Conservation (phyloP, 1,284 basidiomycete genomes). For the Ustilago vetiveriae region DNA sequence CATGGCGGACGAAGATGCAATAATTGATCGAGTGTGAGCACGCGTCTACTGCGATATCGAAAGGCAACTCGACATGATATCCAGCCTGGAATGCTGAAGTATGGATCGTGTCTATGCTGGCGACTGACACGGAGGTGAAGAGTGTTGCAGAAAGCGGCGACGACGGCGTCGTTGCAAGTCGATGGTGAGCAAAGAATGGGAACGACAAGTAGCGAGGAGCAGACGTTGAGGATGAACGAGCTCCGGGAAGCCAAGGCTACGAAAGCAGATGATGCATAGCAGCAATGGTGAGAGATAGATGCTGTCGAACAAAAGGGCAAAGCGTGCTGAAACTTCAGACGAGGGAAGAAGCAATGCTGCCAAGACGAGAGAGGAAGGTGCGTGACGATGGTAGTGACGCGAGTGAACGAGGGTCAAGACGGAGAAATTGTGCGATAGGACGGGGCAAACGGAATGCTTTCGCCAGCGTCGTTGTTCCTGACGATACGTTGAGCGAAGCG, state of each 20-base stretch:
- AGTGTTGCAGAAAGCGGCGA: not conserved
- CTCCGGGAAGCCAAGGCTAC: conserved; percentile 35
- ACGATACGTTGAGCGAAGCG: conserved; percentile 1
- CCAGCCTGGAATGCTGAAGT: conserved; percentile 20
- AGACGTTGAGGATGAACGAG: not conserved
- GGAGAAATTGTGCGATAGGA: not conserved
- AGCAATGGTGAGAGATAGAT: conserved; percentile 4
- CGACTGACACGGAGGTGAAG: not conserved
- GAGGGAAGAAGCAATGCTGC: not conserved
- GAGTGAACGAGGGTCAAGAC: not conserved
- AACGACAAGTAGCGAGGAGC: not conserved
- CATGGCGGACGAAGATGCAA: conserved; percentile 9
- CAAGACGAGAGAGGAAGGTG: conserved; percentile 1
- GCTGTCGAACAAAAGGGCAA: not conserved
- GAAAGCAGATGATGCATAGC: conserved; percentile 32
- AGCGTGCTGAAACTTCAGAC: too few species aligned
- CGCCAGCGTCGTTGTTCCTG: conserved; percentile 1
- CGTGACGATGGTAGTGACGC: conserved; percentile 7
- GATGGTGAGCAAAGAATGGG: too few species aligned
- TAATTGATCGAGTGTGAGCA: not conserved
- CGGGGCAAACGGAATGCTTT: not conserved
- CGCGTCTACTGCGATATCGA: conserved; percentile 17
- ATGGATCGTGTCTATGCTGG: not conserved
- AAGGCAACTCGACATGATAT: conserved; percentile 28
- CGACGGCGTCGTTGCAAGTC: not conserved